Evolutionary conservation across 1,284 basidiomycete species (phyloP).

Genomic region (Volvariella volvacea): DNA sequence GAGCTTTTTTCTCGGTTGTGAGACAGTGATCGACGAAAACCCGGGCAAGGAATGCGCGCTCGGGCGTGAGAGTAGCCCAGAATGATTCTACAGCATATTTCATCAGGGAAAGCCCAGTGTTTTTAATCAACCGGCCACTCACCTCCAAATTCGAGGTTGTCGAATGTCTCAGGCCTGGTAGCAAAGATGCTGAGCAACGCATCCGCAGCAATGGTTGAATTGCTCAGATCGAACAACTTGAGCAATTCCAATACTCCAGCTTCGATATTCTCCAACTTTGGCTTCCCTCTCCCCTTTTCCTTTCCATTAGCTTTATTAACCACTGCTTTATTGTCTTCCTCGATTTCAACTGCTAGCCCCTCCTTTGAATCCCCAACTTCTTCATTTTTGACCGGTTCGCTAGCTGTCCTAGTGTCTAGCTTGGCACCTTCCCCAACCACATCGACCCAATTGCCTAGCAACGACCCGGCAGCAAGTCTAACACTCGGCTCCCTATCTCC

Average conservation of each 20-base stretch:
- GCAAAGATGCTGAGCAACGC: slow-evolving; percentile 31
- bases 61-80: slow-evolving; percentile 71
- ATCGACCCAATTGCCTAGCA: slow-evolving; percentile 74
- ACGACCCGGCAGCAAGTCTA: slow-evolving; percentile 64
- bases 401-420: neutral
- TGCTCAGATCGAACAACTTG: slow-evolving; percentile 29
- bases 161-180: slow-evolving; percentile 29
- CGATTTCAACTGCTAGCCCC: too few relatives aligned
- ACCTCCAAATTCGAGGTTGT: slow-evolving; percentile 71
- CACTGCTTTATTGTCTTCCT: slow-evolving; percentile 7
- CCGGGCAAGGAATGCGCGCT: slow-evolving; percentile 78
- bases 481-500: slow-evolving; percentile 83
- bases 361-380: too few relatives aligned
- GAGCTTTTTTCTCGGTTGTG: slow-evolving; percentile 54
- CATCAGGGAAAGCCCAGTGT: slow-evolving; percentile 5
- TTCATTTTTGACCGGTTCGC: neutral
- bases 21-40: slow-evolving; percentile 82
- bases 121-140: slow-evolving; percentile 14
- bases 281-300: slow-evolving; percentile 1
- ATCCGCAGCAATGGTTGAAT: slow-evolving; percentile 29
- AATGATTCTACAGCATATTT: slow-evolving; percentile 45
- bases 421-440: slow-evolving; percentile 21
- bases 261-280: slow-evolving; percentile 14
- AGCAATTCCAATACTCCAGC: slow-evolving; percentile 29
- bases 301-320: slow-evolving; percentile 4